These are phyloP conservation scores for Acarospora socialis DNA, from an alignment of 2,329 filamentous ascomycete species.

Conservation along the genomic window DNA sequence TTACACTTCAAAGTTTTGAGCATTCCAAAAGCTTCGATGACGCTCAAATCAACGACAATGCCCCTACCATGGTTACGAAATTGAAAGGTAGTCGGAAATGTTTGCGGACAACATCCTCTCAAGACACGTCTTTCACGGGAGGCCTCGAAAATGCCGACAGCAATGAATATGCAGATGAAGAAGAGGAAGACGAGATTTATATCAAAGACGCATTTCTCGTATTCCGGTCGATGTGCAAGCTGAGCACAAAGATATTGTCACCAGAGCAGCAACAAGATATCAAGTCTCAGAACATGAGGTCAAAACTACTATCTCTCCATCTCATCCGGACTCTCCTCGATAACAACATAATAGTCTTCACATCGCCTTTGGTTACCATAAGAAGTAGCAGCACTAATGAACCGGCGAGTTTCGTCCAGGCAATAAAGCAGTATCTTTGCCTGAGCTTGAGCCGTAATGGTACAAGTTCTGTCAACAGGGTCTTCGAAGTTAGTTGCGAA, in stretches of 20 bases:
- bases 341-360: slow-evolving; percentile 84
- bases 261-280: slow-evolving; percentile 87
- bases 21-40: slow-evolving; percentile 53
- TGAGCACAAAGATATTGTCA: slow-evolving; percentile 81
- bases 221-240: slow-evolving; percentile 92
- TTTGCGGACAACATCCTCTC: slow-evolving; percentile 32
- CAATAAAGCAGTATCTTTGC: slow-evolving; percentile 92
- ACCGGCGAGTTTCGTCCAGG: slow-evolving; percentile 80
- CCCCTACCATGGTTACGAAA: slow-evolving; percentile 51
- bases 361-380: slow-evolving; percentile 82
- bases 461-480: slow-evolving; percentile 75
- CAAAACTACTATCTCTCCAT: slow-evolving; percentile 87
- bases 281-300: slow-evolving; percentile 90
- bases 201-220: slow-evolving; percentile 95
- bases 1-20: slow-evolving; percentile 56
- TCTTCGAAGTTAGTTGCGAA: slow-evolving; percentile 92
- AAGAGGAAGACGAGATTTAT: slow-evolving; percentile 85
- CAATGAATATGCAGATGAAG: slow-evolving; percentile 29
- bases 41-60: slow-evolving; percentile 50
- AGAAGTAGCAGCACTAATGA: slow-evolving; percentile 71
- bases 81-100: slow-evolving; percentile 34
- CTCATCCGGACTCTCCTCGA: slow-evolving; percentile 90
- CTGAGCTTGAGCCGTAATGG: slow-evolving; percentile 90
- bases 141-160: slow-evolving; percentile 28
- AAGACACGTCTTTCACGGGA: slow-evolving; percentile 22